Evolutionary conservation across 306 rosid species (phyloP).

Genomic region (Purshia tridentata): DNA sequence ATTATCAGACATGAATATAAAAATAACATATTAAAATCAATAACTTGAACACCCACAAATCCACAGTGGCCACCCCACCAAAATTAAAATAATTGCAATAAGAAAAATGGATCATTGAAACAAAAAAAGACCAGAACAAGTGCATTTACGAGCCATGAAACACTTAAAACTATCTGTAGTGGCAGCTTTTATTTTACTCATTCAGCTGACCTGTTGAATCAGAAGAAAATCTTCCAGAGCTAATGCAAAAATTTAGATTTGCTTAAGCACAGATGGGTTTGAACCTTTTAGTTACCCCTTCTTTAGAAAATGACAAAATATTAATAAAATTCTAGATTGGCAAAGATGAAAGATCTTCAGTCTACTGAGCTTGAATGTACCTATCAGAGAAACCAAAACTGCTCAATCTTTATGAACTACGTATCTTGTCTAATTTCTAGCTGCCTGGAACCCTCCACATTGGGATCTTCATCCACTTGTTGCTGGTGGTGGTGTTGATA

Average conservation of each 20-base stretch:
- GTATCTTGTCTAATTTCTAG: constrained; percentile 12
- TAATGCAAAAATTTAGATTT: neutral
- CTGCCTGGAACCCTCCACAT: constrained; percentile 10
- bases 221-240: neutral
- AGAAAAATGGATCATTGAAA: too few species aligned
- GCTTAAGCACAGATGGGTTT: neutral
- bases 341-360: neutral
- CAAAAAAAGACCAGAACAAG: too few species aligned
- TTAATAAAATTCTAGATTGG: constrained; percentile 4
- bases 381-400: constrained; percentile 6
- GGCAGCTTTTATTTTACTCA: neutral
- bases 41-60: too few species aligned
- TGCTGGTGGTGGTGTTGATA: constrained; percentile 10
- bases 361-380: neutral
- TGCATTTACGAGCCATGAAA: too few species aligned
- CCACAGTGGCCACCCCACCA: too few species aligned
- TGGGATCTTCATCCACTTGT: constrained; percentile 17
- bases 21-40: too few species aligned
- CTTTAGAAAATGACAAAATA: neutral
- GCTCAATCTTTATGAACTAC: neutral
- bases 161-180: neutral
- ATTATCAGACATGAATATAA: neutral
- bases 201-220: neutral
- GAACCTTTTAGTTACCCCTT: constrained; percentile 1
- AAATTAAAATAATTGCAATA: too few species aligned